Evolutionary conservation across 1,139 yeast genomes (phyloP).

Genomic region (Yamadazyma diddensiae): DNA sequence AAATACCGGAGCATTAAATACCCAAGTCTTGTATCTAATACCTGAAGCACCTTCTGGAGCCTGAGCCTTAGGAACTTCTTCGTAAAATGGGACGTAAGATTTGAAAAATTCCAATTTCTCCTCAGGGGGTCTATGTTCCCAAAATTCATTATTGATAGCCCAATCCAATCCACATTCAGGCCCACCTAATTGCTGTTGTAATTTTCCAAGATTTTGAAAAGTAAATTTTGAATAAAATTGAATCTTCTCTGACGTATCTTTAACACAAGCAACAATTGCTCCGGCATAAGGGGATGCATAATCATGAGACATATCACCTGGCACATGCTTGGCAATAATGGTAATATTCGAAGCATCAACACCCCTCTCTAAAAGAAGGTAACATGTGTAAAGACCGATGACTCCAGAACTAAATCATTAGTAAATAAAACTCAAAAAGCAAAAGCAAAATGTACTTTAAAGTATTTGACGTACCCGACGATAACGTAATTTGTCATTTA

Average conservation of each 20-base stretch:
- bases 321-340: constrained; percentile 20
- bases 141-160: constrained; percentile 11
- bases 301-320: constrained; percentile 21
- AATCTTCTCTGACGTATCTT: constrained; percentile 7
- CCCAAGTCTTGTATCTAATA: constrained; percentile 35
- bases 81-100: constrained; percentile 3
- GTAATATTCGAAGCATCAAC: constrained; percentile 13
- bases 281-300: constrained; percentile 27
- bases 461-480: constrained; percentile 1
- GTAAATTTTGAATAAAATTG: constrained; percentile 14
- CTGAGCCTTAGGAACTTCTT: constrained; percentile 1
- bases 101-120: constrained; percentile 6
- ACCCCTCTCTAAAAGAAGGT: constrained; percentile 18
- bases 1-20: constrained; percentile 22
- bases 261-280: constrained; percentile 16
- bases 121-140: constrained; percentile 9
- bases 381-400: constrained; percentile 25
- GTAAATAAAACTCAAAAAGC: not conserved
- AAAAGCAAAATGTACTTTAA: too few species aligned
- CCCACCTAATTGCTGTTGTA: constrained; percentile 16
- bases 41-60: constrained; percentile 46
- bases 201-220: constrained; percentile 13
- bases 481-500: constrained; percentile 1
- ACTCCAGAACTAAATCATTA: constrained; percentile 18
- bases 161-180: constrained; percentile 13